Conservation (phyloP, 1,139 yeast genomes). For the Diutina pseudorugosa region DNA sequence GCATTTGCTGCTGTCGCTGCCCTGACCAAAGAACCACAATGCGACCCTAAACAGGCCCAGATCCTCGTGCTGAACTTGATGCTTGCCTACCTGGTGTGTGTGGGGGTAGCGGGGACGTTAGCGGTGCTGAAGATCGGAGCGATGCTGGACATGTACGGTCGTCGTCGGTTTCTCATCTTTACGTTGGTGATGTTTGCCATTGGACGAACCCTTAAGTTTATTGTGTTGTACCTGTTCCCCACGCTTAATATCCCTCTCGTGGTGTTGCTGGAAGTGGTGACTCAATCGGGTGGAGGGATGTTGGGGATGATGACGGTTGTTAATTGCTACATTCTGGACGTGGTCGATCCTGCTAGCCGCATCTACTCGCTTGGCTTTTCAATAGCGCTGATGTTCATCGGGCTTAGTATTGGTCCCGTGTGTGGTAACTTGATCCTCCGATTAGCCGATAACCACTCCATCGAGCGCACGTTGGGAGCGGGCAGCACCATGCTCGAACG, state of each 20-base stretch:
- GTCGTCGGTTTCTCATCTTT: slow-evolving; percentile 31
- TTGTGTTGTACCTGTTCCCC: slow-evolving; percentile 19
- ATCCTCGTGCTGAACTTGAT: slow-evolving; percentile 24
- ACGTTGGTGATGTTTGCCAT: slow-evolving; percentile 13
- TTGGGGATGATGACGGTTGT: slow-evolving; percentile 38
- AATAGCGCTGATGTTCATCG: slow-evolving; percentile 46
- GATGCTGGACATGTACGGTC: slow-evolving; percentile 54
- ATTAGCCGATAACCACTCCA: not conserved
- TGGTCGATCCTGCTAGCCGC: slow-evolving; percentile 42
- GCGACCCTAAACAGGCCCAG: slow-evolving; percentile 24
- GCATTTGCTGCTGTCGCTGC: not conserved
- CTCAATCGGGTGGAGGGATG: slow-evolving; percentile 45
- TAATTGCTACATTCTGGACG: slow-evolving; percentile 54
- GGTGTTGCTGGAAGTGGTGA: slow-evolving; percentile 26
- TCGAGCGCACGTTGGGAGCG: not conserved
- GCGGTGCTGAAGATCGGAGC: slow-evolving; percentile 42
- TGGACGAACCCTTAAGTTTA: slow-evolving; percentile 10
- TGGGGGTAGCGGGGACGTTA: slow-evolving; percentile 20
- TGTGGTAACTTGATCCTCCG: slow-evolving; percentile 30
- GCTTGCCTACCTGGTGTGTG: slow-evolving; percentile 16
- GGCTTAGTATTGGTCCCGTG: slow-evolving; percentile 55
- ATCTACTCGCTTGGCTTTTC: slow-evolving; percentile 44
- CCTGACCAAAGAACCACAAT: slow-evolving; percentile 7
- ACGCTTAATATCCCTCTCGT: slow-evolving; percentile 20
- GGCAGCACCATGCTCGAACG: not conserved